Base-by-base conservation (phyloP, 2,329 filamentous ascomycete species). In the Epichloe typhina region DNA sequence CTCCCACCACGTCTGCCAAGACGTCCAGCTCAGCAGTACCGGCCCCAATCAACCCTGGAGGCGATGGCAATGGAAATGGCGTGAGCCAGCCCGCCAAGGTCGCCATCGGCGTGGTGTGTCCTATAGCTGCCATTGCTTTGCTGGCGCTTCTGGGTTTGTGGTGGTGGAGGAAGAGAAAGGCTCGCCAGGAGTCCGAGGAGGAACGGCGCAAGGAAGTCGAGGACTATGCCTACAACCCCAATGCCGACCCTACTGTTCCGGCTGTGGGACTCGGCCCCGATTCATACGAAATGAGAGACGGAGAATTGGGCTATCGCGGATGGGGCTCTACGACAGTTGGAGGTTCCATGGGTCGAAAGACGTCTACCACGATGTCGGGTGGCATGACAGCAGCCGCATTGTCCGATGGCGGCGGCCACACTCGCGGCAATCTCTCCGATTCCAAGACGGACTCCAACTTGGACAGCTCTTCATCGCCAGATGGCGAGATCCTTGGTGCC, bases 221-320 rank as follows among this genome's bases (percentile, higher is more conserved):
- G 66, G 93, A 97, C 64, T 97, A 97, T 65, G 84, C 86, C 35
- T 97, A 90, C 73, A 97, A 97, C 66, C 93, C 93, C n/a, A 97
- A 97, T 68, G 84, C 89, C 53, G 90, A 96, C 63, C 88, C 90
- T 0, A 88, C 86, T 1, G 74, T 95, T 12, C 77, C 70, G 6
- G 70, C 71, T 11, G 65, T 77, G 12, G 72, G 68, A 12, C 64
- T 66, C 39, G 64, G 64, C 37, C 66, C 67, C 5, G 79, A 77
- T 49, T 70, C 76, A 41, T 82, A 82, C 58, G 82, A 91, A 64
- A 89, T 90, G 83, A 77, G 80, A 52, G 87, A 88, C 55, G 77
- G 78, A 52, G 76, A 75, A 50, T 78, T 81, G 2, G 91, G 91
- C 46, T 98, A 98, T 70, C 84, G 93, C 58, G 93, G 93, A 57